Conservation (phyloP, 2,329 filamentous ascomycete genomes). For the Alternaria atra region DNA sequence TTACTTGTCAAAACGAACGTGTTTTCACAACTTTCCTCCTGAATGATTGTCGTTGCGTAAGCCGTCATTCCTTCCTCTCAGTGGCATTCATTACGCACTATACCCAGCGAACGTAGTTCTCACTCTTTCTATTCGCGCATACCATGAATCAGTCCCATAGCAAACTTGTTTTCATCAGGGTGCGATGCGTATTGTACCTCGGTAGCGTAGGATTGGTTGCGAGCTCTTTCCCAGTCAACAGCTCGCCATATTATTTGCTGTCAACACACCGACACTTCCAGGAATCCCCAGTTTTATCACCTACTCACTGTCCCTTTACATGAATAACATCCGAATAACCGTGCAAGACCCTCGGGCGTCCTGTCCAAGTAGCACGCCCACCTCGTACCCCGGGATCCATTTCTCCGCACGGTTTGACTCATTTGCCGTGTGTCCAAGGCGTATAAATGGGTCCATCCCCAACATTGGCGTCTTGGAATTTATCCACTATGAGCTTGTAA, state of each 20-base stretch:
- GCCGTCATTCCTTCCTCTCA: not conserved
- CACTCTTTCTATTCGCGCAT: not conserved
- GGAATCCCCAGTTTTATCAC: not conserved
- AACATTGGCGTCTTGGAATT: constrained; percentile 16
- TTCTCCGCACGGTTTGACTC: constrained; percentile 7
- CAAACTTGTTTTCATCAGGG: not conserved
- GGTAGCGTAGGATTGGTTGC: not conserved
- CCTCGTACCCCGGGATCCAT: constrained; percentile 1
- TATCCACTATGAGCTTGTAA: constrained; percentile 2
- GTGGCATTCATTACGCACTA: not conserved
- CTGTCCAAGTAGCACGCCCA: not conserved
- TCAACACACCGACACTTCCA: not conserved
- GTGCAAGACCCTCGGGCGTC: not conserved
- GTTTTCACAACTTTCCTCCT: too few species aligned
- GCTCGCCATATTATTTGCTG: not conserved
- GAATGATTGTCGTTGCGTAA: not conserved
- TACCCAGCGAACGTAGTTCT: not conserved
- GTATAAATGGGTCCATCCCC: constrained; percentile 16
- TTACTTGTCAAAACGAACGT: too few species aligned
- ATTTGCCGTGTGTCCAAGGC: not conserved
- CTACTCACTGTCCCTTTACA: not conserved
- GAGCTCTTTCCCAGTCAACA: not conserved
- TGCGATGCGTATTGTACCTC: not conserved
- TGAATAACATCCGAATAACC: not conserved
- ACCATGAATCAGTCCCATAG: rapidly evolving